Conservation (phyloP, 148 eudicot genomes). For the Cornus controversa region DNA sequence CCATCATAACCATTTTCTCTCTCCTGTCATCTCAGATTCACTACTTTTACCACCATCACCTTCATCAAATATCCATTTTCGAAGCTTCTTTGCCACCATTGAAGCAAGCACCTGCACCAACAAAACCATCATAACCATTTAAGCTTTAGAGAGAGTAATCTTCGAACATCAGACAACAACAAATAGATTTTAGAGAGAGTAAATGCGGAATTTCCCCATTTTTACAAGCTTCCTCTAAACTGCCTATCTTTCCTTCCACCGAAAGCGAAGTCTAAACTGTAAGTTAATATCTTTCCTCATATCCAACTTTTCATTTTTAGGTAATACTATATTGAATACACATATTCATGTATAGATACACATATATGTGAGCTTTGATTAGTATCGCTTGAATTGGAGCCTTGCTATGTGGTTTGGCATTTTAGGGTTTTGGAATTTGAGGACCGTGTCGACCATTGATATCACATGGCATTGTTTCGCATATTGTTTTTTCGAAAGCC, state of each 20-base stretch:
- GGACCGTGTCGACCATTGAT: neutral
- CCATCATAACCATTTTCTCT: no score
- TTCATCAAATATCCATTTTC: no score
- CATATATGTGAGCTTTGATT: neutral
- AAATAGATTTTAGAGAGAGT: neutral
- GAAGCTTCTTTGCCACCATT: no score
- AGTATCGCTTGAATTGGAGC: neutral
- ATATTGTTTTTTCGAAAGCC: conserved; percentile 77
- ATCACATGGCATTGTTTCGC: conserved; percentile 58
- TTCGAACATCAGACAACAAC: neutral
- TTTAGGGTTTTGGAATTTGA: conserved; percentile 9
- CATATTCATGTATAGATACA: neutral
- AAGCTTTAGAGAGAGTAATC: no score
- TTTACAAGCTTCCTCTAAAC: neutral
- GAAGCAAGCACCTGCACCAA: no score
- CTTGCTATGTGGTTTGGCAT: conserved; percentile 2
- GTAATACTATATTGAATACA: neutral
- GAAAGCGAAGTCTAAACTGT: no score
- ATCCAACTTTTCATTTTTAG: no score
- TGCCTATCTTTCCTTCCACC: no score
- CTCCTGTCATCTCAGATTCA: no score
- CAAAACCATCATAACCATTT: no score
- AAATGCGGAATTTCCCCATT: neutral
- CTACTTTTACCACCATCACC: no score
- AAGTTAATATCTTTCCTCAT: no score